Percentiles rank a stretch among this genome's conserved stretches.
phyloP scores from a whole-genome alignment of 176 grass and related monocot species.

The bread wheat (Triticum aestivum) region IWGSC_CS_RefSeq_v2.1 NC_057798.1:688737247-688737746 shows the following conservation, averaged over 20 bases:
- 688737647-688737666: constrained; percentile 70
- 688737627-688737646: constrained; percentile 51
- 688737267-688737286: constrained; percentile 50
- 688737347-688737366: constrained; percentile 37
- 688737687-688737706: constrained; percentile 41
- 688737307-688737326: constrained; percentile 41
- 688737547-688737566: constrained; percentile 22
- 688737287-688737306: constrained; percentile 42
- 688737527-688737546: constrained; percentile 59
- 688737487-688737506: constrained; percentile 40
- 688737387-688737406: constrained; percentile 54
- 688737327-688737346: constrained; percentile 45
- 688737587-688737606: constrained; percentile 54
- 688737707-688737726: constrained; percentile 38
- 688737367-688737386: constrained; percentile 70
- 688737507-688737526: constrained; percentile 63
- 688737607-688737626: constrained; percentile 51
- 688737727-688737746: constrained; percentile 52
- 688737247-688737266: constrained; percentile 48
- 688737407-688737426: constrained; percentile 56
- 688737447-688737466: constrained; percentile 43
- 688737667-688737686: constrained; percentile 58
- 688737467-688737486: constrained; percentile 51
- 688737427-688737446: constrained; percentile 36
- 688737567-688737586: constrained; percentile 45